Evolutionary conservation across 2,329 filamentous ascomycete genomes (phyloP).

Genomic region (Aspergillus sp.): DNA sequence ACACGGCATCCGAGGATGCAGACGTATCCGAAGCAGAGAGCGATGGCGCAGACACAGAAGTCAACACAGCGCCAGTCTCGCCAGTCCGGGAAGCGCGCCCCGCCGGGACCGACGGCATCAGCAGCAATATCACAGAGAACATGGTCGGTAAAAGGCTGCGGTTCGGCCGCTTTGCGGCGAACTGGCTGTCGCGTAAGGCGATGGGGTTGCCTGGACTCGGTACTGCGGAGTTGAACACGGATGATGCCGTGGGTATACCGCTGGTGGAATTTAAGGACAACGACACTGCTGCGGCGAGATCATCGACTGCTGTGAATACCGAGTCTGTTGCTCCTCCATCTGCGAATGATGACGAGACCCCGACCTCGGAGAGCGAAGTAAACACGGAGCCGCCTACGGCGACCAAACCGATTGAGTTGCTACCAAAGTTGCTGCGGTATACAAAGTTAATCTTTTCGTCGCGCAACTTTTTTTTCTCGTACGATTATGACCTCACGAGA

Average conservation of each 20-base stretch:
- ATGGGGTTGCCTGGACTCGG: constrained; percentile 74
- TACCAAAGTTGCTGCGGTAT: constrained; percentile 82
- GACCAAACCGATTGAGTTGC: constrained; percentile 56
- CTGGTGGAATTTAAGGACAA: constrained; percentile 19
- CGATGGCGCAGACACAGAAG: constrained; percentile 28
- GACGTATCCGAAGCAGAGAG: constrained; percentile 29
- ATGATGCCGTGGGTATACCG: constrained; percentile 38
- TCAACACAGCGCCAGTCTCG: constrained; percentile 27
- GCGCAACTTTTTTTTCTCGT: constrained; percentile 89
- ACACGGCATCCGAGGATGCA: constrained; percentile 26
- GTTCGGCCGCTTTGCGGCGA: constrained; percentile 85
- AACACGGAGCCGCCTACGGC: constrained; percentile 15
- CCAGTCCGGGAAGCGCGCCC: constrained; percentile 25
- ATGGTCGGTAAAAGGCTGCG: constrained; percentile 79
- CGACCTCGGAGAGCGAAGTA: constrained; percentile 5
- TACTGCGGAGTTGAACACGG: constrained; percentile 54
- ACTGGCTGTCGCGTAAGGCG: constrained; percentile 85
- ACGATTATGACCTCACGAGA: constrained; percentile 88
- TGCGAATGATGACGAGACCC: background rate
- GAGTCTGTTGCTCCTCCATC: constrained; percentile 3
- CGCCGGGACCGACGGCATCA: constrained; percentile 34
- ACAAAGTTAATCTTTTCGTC: constrained; percentile 83
- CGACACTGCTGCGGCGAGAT: background rate
- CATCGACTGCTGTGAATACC: constrained; percentile 12
- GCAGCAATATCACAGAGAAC: constrained; percentile 73